Evolutionary conservation across 2,329 filamentous ascomycete species (phyloP).

Genomic region (Microcera coccophila): DNA sequence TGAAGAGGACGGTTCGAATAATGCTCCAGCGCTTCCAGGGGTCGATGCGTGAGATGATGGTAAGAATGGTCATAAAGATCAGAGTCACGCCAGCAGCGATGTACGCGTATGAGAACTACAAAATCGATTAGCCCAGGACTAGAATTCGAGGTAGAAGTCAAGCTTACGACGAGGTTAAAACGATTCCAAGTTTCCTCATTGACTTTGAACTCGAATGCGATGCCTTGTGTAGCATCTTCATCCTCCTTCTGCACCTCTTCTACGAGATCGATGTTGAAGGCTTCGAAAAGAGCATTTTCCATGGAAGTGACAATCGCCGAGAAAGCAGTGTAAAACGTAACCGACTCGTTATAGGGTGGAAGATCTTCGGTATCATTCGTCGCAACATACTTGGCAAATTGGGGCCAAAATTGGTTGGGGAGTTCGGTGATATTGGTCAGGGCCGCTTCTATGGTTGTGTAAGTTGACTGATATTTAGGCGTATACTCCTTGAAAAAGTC

Average conservation of each 20-base stretch:
- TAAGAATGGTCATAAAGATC: conserved; percentile 30
- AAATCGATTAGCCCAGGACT: not conserved
- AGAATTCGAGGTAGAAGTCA: too few species aligned
- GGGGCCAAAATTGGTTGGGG: conserved; percentile 27
- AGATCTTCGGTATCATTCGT: conserved; percentile 8
- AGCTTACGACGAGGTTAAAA: conserved; percentile 32
- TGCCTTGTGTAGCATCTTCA: conserved; percentile 13
- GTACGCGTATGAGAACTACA: conserved; percentile 35
- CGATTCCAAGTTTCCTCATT: conserved; percentile 21
- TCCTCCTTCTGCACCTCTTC: conserved; percentile 20
- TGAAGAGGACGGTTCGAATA: conserved; percentile 28
- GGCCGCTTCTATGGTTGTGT: conserved; percentile 19
- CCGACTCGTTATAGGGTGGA: conserved; percentile 1
- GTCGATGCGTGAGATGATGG: conserved; percentile 28
- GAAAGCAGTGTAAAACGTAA: conserved; percentile 9
- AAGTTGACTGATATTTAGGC: conserved; percentile 20
- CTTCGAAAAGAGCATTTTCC: conserved; percentile 29
- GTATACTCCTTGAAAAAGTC: conserved; percentile 28
- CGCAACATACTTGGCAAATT: conserved; percentile 7
- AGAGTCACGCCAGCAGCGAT: conserved; percentile 31
- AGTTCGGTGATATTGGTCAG: conserved; percentile 28
- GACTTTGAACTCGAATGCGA: conserved; percentile 22
- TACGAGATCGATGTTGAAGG: conserved; percentile 31
- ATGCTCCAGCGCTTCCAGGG: conserved; percentile 32
- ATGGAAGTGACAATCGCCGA: conserved; percentile 18